phyloP scores from a whole-genome alignment of 2,329 filamentous ascomycete species.

The Exophiala sp. region DNA sequence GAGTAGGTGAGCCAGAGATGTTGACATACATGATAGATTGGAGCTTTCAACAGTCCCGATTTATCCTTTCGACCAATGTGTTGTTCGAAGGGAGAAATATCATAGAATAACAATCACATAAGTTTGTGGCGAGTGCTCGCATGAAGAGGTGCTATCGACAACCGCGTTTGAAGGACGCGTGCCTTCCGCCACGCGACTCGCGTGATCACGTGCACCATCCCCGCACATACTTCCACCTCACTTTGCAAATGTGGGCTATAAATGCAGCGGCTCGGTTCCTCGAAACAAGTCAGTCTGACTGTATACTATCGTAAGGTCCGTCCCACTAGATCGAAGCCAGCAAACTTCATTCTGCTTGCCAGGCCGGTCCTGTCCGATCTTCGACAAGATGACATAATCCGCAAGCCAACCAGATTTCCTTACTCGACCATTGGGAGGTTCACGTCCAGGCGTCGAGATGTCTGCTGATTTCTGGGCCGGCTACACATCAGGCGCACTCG shows the following conservation, averaged over 20 bases:
- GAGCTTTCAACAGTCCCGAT: too few relatives aligned
- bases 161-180: not conserved
- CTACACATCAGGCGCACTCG: constrained; percentile 79
- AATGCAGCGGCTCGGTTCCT: too few relatives aligned
- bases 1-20: not conserved
- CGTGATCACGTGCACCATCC: not conserved
- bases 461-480: constrained; percentile 92
- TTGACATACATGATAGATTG: too few relatives aligned
- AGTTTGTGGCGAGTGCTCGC: not conserved
- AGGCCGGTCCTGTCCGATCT: too few relatives aligned
- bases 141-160: not conserved
- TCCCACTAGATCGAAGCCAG: too few relatives aligned
- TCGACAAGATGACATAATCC: too few relatives aligned
- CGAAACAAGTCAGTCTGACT: too few relatives aligned
- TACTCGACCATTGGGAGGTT: not conserved
- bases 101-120: not conserved
- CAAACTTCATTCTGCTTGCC: too few relatives aligned
- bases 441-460: constrained; percentile 48
- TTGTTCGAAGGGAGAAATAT: not conserved
- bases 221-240: not conserved
- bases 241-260: not conserved
- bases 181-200: not conserved
- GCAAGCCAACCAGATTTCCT: not conserved
- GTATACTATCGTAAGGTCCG: too few relatives aligned
- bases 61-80: not conserved